Evolutionary conservation across 768 basidiomycete species (phyloP).

Genomic region (Panaeolus cyanescens): DNA sequence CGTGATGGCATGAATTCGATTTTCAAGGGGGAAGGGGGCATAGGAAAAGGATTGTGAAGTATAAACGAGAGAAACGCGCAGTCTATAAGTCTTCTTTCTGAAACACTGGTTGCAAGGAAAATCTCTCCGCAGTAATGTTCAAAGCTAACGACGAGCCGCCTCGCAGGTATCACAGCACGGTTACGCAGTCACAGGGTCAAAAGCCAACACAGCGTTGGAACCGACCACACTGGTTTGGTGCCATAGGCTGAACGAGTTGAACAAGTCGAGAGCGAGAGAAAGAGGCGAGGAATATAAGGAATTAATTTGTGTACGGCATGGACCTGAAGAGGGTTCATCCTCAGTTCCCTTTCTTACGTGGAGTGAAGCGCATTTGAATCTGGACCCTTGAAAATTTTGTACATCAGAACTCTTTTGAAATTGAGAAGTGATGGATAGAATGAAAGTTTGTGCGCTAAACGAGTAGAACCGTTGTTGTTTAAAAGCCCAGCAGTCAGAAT

Average conservation of each 20-base stretch:
- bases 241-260: not conserved
- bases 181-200: not conserved
- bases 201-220: not conserved
- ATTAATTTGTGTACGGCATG: not conserved
- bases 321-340: not conserved
- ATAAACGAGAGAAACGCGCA: not conserved
- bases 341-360: not conserved
- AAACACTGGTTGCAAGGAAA: not conserved
- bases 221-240: not conserved
- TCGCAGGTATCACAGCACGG: not conserved
- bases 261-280: not conserved
- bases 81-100: not conserved
- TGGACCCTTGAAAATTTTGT: not conserved
- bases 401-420: not conserved
- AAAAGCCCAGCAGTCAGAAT: too few relatives aligned
- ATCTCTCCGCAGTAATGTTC: not conserved
- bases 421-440: not conserved
- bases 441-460: not conserved
- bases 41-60: not conserved
- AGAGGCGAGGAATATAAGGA: not conserved
- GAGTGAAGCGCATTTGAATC: not conserved
- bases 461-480: not conserved
- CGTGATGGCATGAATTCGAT: conserved; percentile 5
- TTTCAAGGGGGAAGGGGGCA: not conserved
- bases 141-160: not conserved